Base-by-base conservation (phyloP, 768 basidiomycete genomes). In the Lactarius deliciosus region DNA sequence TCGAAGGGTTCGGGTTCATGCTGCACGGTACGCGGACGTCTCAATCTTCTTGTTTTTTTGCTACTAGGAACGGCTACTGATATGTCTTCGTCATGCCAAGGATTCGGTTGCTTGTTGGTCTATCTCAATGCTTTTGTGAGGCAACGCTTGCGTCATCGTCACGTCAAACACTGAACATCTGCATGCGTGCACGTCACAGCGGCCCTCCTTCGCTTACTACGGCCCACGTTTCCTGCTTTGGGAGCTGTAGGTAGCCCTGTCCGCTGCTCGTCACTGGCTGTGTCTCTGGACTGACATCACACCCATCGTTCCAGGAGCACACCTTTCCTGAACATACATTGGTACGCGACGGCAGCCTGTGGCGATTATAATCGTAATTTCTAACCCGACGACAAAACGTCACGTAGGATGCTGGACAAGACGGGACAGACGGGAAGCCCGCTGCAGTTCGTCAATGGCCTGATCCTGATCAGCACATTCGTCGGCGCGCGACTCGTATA, bases 261-360 rank as follows among this genome's bases (percentile, higher is more conserved):
- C 28, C 55, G 61, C 43, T 25, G 25, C 57, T 30, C 36, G 11
- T 53, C 28, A 20, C 54, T 30, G 22, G 56, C 40, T 28, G 16
- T 70, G 11, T 22, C 7, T 56, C 53, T n/a, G 20, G 56, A 25
- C 50, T 53, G 22, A 53, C 50, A 25, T 6, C 13, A 15, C 25
- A 25, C 2, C 50, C 15, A 5, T 25, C 0, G 41, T 40, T 54
- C 20, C 66, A 88, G 86, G 78, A 90, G 88, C 78, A 96, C 94
- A 0, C 84, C 94, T 65, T 94, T 96, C 77, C 79, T 96, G 68
- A 91, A 96, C 72, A 85, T 91, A 63, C 92, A 95, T 69, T 94
- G 92, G 92, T 93, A 70, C 67, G 80, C 50, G 22, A 25, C 50
- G 5, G 22, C 50, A 53, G 74, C 30, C 20, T 11, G 45, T 10